phyloP scores from a whole-genome alignment of 1,139 yeast genomes.

The Sugiyamaella japonica region DNA sequence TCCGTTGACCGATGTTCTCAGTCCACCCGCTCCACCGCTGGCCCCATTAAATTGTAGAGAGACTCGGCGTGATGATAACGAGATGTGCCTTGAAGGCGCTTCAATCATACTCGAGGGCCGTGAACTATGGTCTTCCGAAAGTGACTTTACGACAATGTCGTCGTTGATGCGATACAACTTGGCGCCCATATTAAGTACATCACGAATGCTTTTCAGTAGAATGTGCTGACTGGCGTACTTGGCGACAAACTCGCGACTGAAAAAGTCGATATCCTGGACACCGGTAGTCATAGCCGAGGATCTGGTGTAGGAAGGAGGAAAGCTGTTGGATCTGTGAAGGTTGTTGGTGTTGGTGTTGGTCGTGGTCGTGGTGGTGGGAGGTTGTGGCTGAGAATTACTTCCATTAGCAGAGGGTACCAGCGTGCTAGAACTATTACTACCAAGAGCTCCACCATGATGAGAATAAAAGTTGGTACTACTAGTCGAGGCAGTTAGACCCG shows the following conservation, averaged over 20 bases:
- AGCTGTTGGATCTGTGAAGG: slow-evolving; percentile 40
- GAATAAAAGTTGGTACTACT: slow-evolving; percentile 7
- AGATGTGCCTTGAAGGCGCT: slow-evolving; percentile 46
- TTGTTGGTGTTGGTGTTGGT: not conserved
- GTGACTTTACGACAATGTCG: slow-evolving; percentile 57
- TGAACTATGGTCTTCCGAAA: slow-evolving; percentile 43
- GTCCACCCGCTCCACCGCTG: slow-evolving; percentile 15
- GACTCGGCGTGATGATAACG: slow-evolving; percentile 39
- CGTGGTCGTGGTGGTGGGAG: not conserved
- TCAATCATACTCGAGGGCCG: slow-evolving; percentile 52
- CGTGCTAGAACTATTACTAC: slow-evolving; percentile 7
- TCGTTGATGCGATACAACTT: slow-evolving; percentile 53
- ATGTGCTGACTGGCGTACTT: slow-evolving; percentile 46
- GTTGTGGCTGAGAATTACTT: not conserved
- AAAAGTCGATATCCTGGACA: slow-evolving; percentile 40
- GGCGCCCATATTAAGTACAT: slow-evolving; percentile 58
- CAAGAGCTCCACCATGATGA: slow-evolving; percentile 13
- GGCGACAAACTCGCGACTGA: slow-evolving; percentile 42
- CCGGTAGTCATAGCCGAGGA: slow-evolving; percentile 41
- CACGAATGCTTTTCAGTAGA: slow-evolving; percentile 55
- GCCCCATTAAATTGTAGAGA: slow-evolving; percentile 33
- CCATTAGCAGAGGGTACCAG: not conserved
- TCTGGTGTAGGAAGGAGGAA: slow-evolving; percentile 38
- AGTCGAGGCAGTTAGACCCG: slow-evolving; percentile 2
- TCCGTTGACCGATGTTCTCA: slow-evolving; percentile 20